Evolutionary conservation across 768 basidiomycete genomes (phyloP).

Genomic region (Clavulina sp.): DNA sequence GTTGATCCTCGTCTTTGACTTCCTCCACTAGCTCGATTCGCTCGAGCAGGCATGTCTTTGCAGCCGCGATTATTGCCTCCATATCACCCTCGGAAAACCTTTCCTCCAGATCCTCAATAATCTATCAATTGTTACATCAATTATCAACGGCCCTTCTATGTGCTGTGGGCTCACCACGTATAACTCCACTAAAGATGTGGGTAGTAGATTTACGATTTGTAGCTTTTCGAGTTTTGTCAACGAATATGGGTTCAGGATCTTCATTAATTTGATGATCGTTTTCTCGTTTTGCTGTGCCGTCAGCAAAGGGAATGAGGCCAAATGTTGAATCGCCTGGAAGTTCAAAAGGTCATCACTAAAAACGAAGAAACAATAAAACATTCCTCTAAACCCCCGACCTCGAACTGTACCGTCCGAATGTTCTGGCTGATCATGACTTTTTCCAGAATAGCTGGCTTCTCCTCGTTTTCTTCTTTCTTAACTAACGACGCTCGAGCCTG

Average conservation of each 20-base stretch:
- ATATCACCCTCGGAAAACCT: constrained; percentile 47
- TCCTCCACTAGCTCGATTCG: background rate
- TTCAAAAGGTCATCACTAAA: constrained; percentile 1
- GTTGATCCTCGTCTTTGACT: background rate
- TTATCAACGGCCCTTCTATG: background rate
- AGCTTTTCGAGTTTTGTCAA: constrained; percentile 87
- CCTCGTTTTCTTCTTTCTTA: constrained; percentile 29
- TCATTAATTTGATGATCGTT: constrained; percentile 47
- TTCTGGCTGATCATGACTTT: constrained; percentile 56
- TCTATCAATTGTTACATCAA: constrained; percentile 27
- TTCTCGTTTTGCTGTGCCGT: constrained; percentile 44
- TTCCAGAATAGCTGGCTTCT: constrained; percentile 8
- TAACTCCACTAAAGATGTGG: constrained; percentile 64
- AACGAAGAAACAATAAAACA: background rate
- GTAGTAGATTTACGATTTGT: constrained; percentile 80
- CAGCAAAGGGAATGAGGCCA: constrained; percentile 58
- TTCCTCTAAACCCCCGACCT: constrained; percentile 29
- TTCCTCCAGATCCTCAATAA: constrained; percentile 82
- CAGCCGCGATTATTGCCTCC: constrained; percentile 38
- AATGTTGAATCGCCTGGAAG: constrained; percentile 65
- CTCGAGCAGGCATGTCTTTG: constrained; percentile 2
- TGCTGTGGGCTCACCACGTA: constrained; percentile 50
- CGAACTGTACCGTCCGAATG: constrained; percentile 68
- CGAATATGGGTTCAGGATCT: constrained; percentile 43
- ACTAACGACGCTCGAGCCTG: constrained; percentile 34